Evolutionary conservation across 345 rosid genomes (phyloP).

Genomic region (Gossypium australe): DNA sequence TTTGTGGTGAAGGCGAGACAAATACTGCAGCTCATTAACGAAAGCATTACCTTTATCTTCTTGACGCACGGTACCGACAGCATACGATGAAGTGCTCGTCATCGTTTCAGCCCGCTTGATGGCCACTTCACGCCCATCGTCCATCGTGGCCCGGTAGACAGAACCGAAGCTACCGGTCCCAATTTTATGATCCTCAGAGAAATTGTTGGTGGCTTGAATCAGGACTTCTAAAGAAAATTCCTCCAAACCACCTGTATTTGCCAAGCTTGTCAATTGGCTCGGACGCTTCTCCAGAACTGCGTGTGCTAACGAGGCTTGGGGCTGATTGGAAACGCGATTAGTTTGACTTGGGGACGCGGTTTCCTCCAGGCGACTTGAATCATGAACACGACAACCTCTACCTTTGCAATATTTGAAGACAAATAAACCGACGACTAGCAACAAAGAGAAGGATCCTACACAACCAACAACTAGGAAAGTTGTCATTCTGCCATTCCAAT

Average conservation of each 20-base stretch:
- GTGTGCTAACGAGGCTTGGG: background rate
- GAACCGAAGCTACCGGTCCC: constrained; percentile 81
- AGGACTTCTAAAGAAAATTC: constrained; percentile 49
- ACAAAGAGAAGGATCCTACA: constrained; percentile 39
- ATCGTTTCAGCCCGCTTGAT: constrained; percentile 60
- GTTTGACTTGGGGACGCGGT: constrained; percentile 5
- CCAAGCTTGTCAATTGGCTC: constrained; percentile 58
- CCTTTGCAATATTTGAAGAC: constrained; percentile 37
- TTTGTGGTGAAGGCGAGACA: constrained; percentile 72
- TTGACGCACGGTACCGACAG: constrained; percentile 26
- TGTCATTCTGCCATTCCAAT: constrained; percentile 39
- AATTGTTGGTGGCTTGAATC: constrained; percentile 45
- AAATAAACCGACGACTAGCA: constrained; percentile 37
- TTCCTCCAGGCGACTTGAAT: constrained; percentile 61
- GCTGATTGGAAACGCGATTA: background rate
- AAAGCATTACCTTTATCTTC: constrained; percentile 67
- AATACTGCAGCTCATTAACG: constrained; percentile 67
- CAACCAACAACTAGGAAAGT: constrained; percentile 58
- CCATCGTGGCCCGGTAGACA: constrained; percentile 49
- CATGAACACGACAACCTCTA: constrained; percentile 54
- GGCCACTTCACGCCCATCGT: constrained; percentile 65
- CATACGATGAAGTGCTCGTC: constrained; percentile 18
- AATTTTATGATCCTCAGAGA: constrained; percentile 49
- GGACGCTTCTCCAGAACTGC: constrained; percentile 49
- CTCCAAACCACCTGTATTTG: constrained; percentile 46